Evolutionary conservation across 768 basidiomycete genomes (phyloP), one percentile per base, ranked within the genome.

Genomic region (Cystofilobasidium macerans): DNA sequence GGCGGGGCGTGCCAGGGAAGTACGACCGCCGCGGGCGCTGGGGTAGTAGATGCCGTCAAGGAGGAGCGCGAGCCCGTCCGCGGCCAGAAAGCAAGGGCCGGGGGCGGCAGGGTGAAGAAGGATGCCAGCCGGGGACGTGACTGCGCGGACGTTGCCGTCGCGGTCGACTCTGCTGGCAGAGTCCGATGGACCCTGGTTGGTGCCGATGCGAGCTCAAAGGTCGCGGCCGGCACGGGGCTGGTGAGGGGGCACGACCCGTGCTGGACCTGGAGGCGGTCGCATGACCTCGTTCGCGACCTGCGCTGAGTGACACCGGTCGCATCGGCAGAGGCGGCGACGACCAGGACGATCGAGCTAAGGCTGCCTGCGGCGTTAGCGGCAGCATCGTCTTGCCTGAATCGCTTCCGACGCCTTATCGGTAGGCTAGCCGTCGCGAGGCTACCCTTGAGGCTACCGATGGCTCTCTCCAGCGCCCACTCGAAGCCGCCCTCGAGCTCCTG

Each of bases 401-500:
- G 42, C 16, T 14, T 20, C 42, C 42, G 5, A 4, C 42, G 5
- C 30, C 51, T 51, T 8, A 51, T 26, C 18, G 48, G 48, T 24
- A 51, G 48, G n/a, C 48, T 16, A n/a, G n/a, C n/a, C 48, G 6
- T 26, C 18, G 28, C 14, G 28, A 32, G 51, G 13, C 28, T 32
- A 8, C 18, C 28, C 30, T 54, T 54, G 28, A 54, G 51, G 28
- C 28, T 30, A 20, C 26, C 51, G 8, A 54, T 4, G 1, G 51
- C 51, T 18, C 28, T 6, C 14, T 22, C 51, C 28, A 54, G 51
- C 14, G 51, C 51, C 51, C 51, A 54, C 30, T 54, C 51, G 28
- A 54, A 54, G 30, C 51, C 51, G 26, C 51, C 51, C 51, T 54
- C 51, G 51, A 54, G 51, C 30, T 54, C 51, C 26, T 32, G 14